phyloP scores from a whole-genome alignment of 2,329 filamentous ascomycete genomes.

The Calonectria naviculata region DNA sequence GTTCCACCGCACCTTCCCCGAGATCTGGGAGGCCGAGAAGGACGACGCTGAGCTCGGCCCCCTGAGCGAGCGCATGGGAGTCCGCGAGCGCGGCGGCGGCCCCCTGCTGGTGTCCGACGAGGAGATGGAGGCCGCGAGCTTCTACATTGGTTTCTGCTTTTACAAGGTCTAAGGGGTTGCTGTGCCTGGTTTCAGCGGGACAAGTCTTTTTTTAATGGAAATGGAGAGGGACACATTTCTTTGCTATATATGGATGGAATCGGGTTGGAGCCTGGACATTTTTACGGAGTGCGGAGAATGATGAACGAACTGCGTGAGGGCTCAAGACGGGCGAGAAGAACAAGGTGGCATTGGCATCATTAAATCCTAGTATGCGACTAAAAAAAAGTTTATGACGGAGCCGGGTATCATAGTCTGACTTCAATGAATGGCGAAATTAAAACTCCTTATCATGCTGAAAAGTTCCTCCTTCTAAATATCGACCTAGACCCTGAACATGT shows the following conservation, averaged over 20 bases:
- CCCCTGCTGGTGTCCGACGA: conserved; percentile 80
- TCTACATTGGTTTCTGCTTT: conserved; percentile 97
- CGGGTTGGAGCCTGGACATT: not conserved
- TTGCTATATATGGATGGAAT: not conserved
- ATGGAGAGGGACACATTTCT: not conserved
- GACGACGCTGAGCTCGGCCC: conserved; percentile 84
- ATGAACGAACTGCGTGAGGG: not conserved
- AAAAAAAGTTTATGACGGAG: conserved; percentile 30
- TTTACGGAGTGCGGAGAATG: not conserved
- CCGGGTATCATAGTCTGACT: conserved; percentile 47
- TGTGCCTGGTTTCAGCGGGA: not conserved
- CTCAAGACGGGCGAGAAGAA: conserved; percentile 1
- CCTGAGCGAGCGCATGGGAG: conserved; percentile 95
- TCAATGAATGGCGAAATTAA: conserved; percentile 33
- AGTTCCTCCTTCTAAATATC: not conserved
- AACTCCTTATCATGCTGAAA: conserved; percentile 37
- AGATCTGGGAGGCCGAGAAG: conserved; percentile 94
- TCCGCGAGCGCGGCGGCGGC: conserved; percentile 76
- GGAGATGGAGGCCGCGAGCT: conserved; percentile 91
- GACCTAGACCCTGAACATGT: not conserved
- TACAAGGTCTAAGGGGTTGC: conserved; percentile 83
- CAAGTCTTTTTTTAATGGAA: not conserved
- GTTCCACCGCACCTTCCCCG: conserved; percentile 90
- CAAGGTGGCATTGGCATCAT: conserved; percentile 30
- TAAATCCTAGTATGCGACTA: conserved; percentile 28